Evolutionary conservation across 495 filamentous ascomycete genomes (phyloP).

Genomic region (Xylaria grammica): DNA sequence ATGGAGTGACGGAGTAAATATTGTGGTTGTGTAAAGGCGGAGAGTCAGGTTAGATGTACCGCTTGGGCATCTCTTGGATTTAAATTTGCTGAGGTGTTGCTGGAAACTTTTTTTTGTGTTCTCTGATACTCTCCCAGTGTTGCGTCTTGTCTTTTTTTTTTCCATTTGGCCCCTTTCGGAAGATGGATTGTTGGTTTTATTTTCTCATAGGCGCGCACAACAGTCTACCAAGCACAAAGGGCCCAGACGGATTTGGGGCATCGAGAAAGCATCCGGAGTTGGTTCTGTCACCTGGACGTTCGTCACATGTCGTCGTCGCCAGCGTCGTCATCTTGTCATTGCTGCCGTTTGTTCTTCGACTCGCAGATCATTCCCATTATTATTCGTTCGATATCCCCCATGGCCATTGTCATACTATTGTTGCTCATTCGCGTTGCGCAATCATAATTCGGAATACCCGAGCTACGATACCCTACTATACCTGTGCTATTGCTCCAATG

Average conservation of each 20-base stretch:
- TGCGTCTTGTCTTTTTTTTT: conserved; percentile 27
- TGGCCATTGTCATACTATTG: conserved; percentile 18
- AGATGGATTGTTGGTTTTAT: conserved; percentile 35
- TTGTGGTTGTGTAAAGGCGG: conserved; percentile 14
- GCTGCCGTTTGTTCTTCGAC: conserved; percentile 19
- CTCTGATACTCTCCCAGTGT: conserved; percentile 23
- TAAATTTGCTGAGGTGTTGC: conserved; percentile 13
- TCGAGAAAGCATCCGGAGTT: conserved; percentile 29
- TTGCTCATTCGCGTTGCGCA: conserved; percentile 20
- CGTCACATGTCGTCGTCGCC: conserved; percentile 35
- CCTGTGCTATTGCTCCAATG: conserved; percentile 17
- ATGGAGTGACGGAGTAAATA: conserved; percentile 25
- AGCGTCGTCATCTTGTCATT: conserved; percentile 27
- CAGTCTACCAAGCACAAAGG: conserved; percentile 36
- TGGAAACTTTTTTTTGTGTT: conserved; percentile 19
- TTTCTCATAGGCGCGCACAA: conserved; percentile 35
- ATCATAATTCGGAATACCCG: conserved; percentile 23
- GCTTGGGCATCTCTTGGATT: conserved; percentile 14
- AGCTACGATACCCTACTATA: conserved; percentile 27
- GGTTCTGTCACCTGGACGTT: conserved; percentile 29
- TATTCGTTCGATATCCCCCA: conserved; percentile 33
- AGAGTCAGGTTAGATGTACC: conserved; percentile 11
- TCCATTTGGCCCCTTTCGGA: conserved; percentile 29
- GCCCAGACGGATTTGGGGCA: conserved; percentile 30
- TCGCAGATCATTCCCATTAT: conserved; percentile 22